Conservation (phyloP, 2,329 filamentous ascomycete species). For the Aspergillus sp. region DNA sequence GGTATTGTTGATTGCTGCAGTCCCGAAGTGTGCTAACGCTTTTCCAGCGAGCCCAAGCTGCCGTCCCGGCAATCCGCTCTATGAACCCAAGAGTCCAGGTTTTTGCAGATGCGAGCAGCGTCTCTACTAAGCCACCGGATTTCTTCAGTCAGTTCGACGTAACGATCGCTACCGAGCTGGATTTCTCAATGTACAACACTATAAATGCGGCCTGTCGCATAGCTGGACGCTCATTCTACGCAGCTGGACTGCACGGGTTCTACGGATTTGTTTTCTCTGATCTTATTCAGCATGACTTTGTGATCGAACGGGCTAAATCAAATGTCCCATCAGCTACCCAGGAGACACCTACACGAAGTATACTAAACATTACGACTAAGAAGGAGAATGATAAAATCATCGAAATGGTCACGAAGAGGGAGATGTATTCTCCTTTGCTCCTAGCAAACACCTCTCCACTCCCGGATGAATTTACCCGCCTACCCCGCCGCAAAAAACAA, state of each 20-base stretch:
- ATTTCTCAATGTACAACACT: constrained; percentile 69
- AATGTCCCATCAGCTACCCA: constrained; percentile 65
- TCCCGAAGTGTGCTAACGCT: constrained; percentile 9
- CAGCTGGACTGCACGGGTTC: constrained; percentile 80
- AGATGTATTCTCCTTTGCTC: constrained; percentile 83
- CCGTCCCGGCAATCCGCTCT: constrained; percentile 72
- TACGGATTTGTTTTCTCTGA: constrained; percentile 96
- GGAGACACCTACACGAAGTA: constrained; percentile 76
- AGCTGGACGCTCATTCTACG: constrained; percentile 80
- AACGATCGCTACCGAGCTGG: constrained; percentile 85
- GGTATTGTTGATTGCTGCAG: neutral
- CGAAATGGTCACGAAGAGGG: constrained; percentile 88
- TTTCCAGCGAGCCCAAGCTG: constrained; percentile 71
- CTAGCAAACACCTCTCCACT: constrained; percentile 80
- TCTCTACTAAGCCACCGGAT: constrained; percentile 65
- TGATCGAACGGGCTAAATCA: constrained; percentile 79
- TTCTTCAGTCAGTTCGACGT: constrained; percentile 82
- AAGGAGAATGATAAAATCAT: constrained; percentile 69
- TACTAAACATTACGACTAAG: constrained; percentile 70
- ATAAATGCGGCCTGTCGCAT: constrained; percentile 87
- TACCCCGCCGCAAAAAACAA: constrained; percentile 65
- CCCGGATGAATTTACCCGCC: constrained; percentile 66
- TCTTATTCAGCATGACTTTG: constrained; percentile 84
- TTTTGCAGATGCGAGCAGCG: constrained; percentile 65
- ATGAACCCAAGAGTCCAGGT: constrained; percentile 88